A percentile compares a stretch with the other conserved stretches of the same genome.
These are phyloP conservation scores for Phytophthora constricta DNA, from an alignment of 352 stramenopile genomes.

Conservation along the genomic window DNA sequence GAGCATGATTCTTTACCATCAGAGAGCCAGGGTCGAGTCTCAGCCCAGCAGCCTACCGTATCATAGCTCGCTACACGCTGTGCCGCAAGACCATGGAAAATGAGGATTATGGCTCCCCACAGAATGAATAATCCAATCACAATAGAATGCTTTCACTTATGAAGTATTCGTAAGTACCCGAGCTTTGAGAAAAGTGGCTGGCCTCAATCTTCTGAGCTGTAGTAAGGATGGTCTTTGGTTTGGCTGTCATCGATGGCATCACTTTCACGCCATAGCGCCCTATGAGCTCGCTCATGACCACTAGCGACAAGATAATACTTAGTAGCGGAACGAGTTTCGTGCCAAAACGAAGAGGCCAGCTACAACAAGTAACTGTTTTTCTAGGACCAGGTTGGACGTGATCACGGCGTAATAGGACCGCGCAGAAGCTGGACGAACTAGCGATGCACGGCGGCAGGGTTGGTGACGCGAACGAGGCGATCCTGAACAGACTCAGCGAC, in stretches of 20 bases:
- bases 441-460: too few species aligned
- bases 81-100: slow-evolving; percentile 17
- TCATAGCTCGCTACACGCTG: slow-evolving; percentile 14
- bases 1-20: slow-evolving; percentile 30
- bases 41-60: slow-evolving; percentile 10
- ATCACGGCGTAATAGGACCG: too few species aligned
- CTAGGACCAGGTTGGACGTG: slow-evolving; percentile 6
- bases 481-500: too few species aligned
- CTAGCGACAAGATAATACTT: slow-evolving; percentile 19
- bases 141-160: slow-evolving; percentile 12
- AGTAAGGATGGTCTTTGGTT: neutral
- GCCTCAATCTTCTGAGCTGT: neutral
- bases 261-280: slow-evolving; percentile 8
- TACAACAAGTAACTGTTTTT: slow-evolving; percentile 22
- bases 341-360: slow-evolving; percentile 15
- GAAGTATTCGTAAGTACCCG: neutral
- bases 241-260: slow-evolving; percentile 1
- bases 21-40: slow-evolving; percentile 22
- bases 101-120: slow-evolving; percentile 14
- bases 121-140: slow-evolving; percentile 12
- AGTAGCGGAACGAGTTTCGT: slow-evolving; percentile 28
- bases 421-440: too few species aligned
- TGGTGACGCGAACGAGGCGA: too few species aligned
- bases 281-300: slow-evolving; percentile 11
- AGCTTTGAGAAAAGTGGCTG: neutral